These are phyloP conservation scores for Suillus alpinus DNA, from an alignment of 768 basidiomycete species.

Conservation along the genomic window DNA sequence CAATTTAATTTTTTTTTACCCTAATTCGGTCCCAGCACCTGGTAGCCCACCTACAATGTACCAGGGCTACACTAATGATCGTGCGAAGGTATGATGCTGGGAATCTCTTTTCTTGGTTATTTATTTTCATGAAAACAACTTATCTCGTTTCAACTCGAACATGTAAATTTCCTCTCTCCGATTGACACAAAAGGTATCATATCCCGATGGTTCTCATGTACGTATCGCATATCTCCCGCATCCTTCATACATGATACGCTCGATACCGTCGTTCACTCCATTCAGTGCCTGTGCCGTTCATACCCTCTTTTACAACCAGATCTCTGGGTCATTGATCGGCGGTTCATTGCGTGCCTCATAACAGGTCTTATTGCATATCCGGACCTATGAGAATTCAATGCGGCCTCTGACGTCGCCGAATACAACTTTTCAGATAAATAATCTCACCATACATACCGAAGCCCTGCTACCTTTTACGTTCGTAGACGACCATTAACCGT, in stretches of 20 bases:
- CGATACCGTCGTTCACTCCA: neutral
- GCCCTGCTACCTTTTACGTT: neutral
- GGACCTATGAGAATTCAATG: neutral
- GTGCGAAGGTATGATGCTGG: slow-evolving; percentile 21
- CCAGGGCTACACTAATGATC: slow-evolving; percentile 2
- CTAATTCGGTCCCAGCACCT: too few species aligned
- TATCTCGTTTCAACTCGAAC: slow-evolving; percentile 5
- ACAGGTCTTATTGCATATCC: neutral
- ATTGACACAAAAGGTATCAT: slow-evolving; percentile 4
- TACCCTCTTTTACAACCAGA: neutral
- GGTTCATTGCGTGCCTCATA: slow-evolving; percentile 7
- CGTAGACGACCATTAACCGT: neutral
- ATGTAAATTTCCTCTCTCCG: slow-evolving; percentile 13
- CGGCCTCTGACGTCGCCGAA: neutral
- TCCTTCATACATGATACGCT: too few species aligned
- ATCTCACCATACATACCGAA: neutral
- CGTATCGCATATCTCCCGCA: slow-evolving; percentile 16
- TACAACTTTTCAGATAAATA: neutral
- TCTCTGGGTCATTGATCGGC: neutral
- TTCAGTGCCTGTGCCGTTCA: slow-evolving; percentile 6
- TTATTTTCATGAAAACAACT: slow-evolving; percentile 5
- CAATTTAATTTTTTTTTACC: neutral
- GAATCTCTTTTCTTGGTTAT: slow-evolving; percentile 14
- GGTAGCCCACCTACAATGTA: neutral
- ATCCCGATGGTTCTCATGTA: slow-evolving; percentile 16